Evolutionary conservation across 306 rosid genomes (phyloP).

Genomic region (Adenanthera pavonina): DNA sequence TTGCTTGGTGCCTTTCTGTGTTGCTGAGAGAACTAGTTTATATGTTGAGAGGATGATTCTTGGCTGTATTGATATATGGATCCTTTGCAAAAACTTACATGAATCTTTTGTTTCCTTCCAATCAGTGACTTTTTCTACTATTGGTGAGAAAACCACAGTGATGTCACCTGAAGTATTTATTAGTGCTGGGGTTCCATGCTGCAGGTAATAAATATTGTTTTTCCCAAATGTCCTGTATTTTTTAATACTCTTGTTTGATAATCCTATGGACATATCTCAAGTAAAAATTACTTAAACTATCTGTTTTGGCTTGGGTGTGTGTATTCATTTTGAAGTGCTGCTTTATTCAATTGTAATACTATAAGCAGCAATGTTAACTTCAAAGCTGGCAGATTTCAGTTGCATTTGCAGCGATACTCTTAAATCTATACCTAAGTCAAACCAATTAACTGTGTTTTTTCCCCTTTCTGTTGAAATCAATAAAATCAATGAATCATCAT

Average conservation of each 20-base stretch:
- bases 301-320: not conserved
- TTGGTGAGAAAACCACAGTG: slow-evolving; percentile 89
- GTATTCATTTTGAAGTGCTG: not conserved
- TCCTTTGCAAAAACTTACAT: not conserved
- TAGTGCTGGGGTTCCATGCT: slow-evolving; percentile 78
- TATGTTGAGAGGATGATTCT: not conserved
- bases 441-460: not conserved
- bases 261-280: not conserved
- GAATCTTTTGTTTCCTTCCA: not conserved
- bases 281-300: not conserved
- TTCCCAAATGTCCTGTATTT: slow-evolving; percentile 2
- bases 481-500: not conserved
- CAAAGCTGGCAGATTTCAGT: not conserved
- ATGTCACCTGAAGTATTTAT: slow-evolving; percentile 80
- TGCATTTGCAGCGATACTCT: not conserved
- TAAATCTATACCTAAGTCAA: not conserved
- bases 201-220: slow-evolving; percentile 57
- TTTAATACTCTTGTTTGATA: slow-evolving; percentile 6
- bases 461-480: not conserved
- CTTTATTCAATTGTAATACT: not conserved
- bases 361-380: slow-evolving; percentile 9
- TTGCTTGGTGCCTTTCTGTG: not conserved
- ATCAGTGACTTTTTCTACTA: slow-evolving; percentile 73
- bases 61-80: slow-evolving; percentile 9
- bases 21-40: not conserved